Evolutionary conservation across 345 rosid species (phyloP), one percentile per base, ranked within the genome.

Genomic region (Eucalyptus cladocalyx): DNA sequence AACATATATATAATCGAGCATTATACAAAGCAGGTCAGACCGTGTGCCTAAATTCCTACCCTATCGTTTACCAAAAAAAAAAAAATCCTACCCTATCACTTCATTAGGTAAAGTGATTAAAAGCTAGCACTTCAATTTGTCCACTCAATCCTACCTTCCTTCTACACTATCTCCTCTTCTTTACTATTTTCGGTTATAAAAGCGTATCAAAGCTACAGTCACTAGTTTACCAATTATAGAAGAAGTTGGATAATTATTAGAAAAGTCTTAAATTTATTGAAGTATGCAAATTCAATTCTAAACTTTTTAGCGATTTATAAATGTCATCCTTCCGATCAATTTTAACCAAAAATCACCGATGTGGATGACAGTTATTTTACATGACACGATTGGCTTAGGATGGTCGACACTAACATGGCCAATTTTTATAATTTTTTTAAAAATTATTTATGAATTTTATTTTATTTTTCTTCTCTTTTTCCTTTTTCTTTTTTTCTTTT

Each of bases 291-390:
- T 56, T 56, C 1, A 10, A 0, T 56, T 56, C 13, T 56, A 24
- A 56, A 24, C 1, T 56, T 56, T 56, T 56, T 24, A 26, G 3
- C 3, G 0, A 56, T 56, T 56, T 1, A 11, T 56, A 6, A 24
- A 24, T 56, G 3, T 24, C 1, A 26, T 56, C 30, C 0, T 56
- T 56, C 13, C 6, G 0, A 56, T 56, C 3, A 10, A 56, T 56
- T 56, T 56, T 24, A 0, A 5, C 1, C 6, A 23, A 4, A 56
- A 56, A 56, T 24, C 30, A 56, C 9, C 10, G 0, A 24, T 24
- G 1, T 23, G 0, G 1, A 9, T 56, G 6, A 23, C 1, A 24
- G 1, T 2, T 24, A 0, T 24, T 3, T 0, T 56, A 2, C 2
- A 0, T 56, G 62, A 56, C 30, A 26, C 0, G 1, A 56, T 56